phyloP scores from a whole-genome alignment of 129 eudicot species.

The Logfia minima region DNA sequence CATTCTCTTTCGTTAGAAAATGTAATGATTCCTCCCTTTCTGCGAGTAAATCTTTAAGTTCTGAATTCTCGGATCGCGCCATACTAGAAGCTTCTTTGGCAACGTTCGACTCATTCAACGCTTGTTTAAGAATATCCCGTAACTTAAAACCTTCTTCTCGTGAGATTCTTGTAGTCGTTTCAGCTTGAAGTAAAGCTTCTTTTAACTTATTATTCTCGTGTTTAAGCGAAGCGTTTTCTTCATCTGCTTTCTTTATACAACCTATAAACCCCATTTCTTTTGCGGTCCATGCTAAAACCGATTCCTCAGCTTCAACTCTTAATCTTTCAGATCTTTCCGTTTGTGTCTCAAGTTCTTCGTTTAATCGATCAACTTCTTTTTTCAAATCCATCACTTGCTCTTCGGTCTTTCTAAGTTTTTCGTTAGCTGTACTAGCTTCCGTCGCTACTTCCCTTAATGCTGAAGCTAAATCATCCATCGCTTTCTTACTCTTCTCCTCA shows the following conservation, averaged over 20 bases:
- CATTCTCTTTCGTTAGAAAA: constrained; percentile 61
- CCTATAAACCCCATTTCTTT: constrained; percentile 77
- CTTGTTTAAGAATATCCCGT: constrained; percentile 74
- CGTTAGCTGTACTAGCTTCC: constrained; percentile 55
- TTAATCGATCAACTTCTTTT: constrained; percentile 42
- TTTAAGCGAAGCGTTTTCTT: constrained; percentile 48
- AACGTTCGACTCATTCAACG: constrained; percentile 67
- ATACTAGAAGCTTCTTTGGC: constrained; percentile 81
- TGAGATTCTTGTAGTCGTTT: constrained; percentile 39
- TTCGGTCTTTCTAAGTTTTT: constrained; percentile 40
- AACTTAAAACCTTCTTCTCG: constrained; percentile 67
- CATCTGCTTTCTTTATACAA: constrained; percentile 70
- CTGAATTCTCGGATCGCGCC: constrained; percentile 65
- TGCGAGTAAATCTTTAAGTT: constrained; percentile 53
- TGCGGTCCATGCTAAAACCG: constrained; percentile 63
- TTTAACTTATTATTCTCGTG: constrained; percentile 44
- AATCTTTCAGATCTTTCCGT: constrained; percentile 53
- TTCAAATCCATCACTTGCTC: constrained; percentile 45
- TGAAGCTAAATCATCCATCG: constrained; percentile 80
- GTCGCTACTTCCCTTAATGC: constrained; percentile 76
- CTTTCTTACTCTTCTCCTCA: constrained; percentile 69
- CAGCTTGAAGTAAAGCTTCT: constrained; percentile 49
- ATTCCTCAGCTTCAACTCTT: constrained; percentile 71
- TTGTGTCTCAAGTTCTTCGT: constrained; percentile 52
- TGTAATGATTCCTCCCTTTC: constrained; percentile 73